Percentiles rank a stretch among this genome's conserved stretches.
Evolutionary conservation across 164 flowering plant species (phyloP).

Genomic region (Dillenia suffruticosa): DNA sequence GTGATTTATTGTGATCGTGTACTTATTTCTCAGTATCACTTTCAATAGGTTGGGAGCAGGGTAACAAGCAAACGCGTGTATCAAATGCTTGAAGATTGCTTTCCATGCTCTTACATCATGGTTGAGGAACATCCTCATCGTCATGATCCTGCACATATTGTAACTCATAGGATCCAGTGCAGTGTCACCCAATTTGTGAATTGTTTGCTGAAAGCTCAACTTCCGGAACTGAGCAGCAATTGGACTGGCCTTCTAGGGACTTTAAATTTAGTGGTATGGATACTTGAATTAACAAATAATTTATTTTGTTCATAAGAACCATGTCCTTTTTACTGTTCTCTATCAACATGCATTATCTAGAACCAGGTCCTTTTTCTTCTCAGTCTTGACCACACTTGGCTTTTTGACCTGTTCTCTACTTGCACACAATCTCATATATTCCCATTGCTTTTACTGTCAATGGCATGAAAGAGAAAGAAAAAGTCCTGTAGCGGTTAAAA

Average conservation of each 20-base stretch:
- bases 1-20: conserved; percentile 4
- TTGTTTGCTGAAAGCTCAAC: conserved; percentile 33
- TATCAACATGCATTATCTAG: too few relatives aligned
- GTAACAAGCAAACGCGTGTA: conserved; percentile 86
- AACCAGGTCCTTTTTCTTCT: too few relatives aligned
- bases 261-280: conserved; percentile 54
- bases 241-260: conserved; percentile 45
- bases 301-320: too few relatives aligned
- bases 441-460: too few relatives aligned
- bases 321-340: too few relatives aligned
- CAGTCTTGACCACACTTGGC: too few relatives aligned
- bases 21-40: conserved; percentile 21
- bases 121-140: conserved; percentile 86
- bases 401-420: too few relatives aligned
- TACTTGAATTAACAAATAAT: neutral
- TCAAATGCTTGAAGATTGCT: conserved; percentile 62
- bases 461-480: too few relatives aligned
- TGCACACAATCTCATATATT: too few relatives aligned
- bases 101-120: conserved; percentile 66
- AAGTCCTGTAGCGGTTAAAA: too few relatives aligned
- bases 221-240: conserved; percentile 34
- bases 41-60: conserved; percentile 85
- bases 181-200: conserved; percentile 50
- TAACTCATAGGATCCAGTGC: conserved; percentile 82
- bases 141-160: conserved; percentile 84